These are phyloP conservation scores for Bassia scoparia DNA, from an alignment of 148 eudicot genomes.

Conservation along the genomic window DNA sequence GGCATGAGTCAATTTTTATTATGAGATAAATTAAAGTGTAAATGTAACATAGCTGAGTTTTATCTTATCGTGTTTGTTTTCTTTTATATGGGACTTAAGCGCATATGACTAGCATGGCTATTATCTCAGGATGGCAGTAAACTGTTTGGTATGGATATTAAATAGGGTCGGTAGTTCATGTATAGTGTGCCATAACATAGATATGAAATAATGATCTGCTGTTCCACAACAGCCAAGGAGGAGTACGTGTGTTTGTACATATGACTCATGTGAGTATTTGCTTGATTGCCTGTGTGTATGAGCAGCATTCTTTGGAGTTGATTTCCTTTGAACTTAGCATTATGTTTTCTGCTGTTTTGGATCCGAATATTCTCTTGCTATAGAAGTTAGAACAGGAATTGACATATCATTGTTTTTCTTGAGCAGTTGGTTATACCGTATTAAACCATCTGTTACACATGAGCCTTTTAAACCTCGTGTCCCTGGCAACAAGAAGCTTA, in stretches of 20 bases:
- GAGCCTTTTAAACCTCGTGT: slow-evolving; percentile 81
- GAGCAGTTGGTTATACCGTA: slow-evolving; percentile 85
- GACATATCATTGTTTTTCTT: slow-evolving; percentile 2
- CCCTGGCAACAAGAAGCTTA: slow-evolving; percentile 65
- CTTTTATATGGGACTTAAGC: background rate
- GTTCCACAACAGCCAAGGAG: background rate
- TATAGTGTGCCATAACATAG: background rate
- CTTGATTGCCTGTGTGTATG: background rate
- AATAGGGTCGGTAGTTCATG: background rate
- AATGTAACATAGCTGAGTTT: no score
- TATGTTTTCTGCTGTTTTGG: background rate
- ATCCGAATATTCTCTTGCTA: background rate
- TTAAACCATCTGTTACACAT: slow-evolving; percentile 95
- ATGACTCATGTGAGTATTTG: background rate
- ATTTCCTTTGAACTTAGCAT: background rate
- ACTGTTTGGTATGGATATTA: background rate
- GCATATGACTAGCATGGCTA: background rate
- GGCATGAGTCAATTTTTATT: no score
- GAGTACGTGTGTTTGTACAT: background rate
- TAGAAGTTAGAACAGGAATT: background rate
- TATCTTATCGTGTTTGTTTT: no score
- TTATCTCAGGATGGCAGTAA: background rate
- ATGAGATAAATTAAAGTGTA: no score
- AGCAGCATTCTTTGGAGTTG: background rate
- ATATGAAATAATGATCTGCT: background rate